phyloP scores from a whole-genome alignment of 1,284 basidiomycete genomes.

The Moniliella sp. region DNA sequence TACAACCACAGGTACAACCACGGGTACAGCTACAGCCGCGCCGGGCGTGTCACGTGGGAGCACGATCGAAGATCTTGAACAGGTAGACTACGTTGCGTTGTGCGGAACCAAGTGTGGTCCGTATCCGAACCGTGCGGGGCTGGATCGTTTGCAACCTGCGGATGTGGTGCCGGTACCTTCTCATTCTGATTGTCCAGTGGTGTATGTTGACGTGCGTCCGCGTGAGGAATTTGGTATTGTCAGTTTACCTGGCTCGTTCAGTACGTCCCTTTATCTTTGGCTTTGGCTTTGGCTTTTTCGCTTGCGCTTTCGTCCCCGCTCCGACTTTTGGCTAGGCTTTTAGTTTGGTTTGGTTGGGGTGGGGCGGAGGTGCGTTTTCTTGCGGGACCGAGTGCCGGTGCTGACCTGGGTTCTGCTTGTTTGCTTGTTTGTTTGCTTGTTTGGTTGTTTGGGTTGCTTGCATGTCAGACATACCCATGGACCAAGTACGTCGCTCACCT shows the following conservation, averaged over 20 bases:
- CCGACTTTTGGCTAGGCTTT: constrained; percentile 40
- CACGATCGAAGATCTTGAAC: constrained; percentile 12
- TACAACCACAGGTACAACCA: too few relatives aligned
- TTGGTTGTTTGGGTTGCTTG: constrained; percentile 3
- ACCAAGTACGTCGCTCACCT: constrained; percentile 83
- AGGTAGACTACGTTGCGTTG: constrained; percentile 21
- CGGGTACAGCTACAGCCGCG: neutral
- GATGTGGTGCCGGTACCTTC: too few relatives aligned
- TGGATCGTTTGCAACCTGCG: neutral
- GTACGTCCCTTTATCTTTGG: constrained; percentile 38
- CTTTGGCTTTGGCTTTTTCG: too few relatives aligned
- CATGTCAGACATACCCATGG: constrained; percentile 58
- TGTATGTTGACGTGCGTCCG: constrained; percentile 58
- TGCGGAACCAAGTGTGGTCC: constrained; percentile 10
- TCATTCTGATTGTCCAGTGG: too few relatives aligned
- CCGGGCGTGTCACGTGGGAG: neutral
- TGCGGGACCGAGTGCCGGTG: constrained; percentile 1
- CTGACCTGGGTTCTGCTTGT: constrained; percentile 29
- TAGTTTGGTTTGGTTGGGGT: constrained; percentile 39
- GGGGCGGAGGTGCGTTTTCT: neutral
- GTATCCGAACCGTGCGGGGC: neutral
- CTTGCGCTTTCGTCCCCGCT: too few relatives aligned
- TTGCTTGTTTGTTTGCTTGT: constrained; percentile 8
- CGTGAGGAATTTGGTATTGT: constrained; percentile 68
- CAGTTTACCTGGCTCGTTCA: constrained; percentile 50